These are phyloP conservation scores for Metschnikowia gelsemii DNA, from an alignment of 805 yeast species.

Conservation along the genomic window DNA sequence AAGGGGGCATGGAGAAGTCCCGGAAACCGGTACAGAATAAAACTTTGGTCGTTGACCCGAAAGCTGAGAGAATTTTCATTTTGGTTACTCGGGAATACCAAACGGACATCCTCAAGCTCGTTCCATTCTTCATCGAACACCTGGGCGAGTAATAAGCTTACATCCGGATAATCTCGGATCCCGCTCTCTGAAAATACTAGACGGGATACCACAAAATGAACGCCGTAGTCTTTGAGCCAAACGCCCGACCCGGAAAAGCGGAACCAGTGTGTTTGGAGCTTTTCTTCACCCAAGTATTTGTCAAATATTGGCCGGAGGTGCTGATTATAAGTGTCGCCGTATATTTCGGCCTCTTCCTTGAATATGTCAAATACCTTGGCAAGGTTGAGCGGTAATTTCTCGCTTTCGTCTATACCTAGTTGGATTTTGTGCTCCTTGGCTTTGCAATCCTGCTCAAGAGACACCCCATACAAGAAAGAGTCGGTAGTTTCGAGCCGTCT, in stretches of 20 bases:
- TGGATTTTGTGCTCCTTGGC: background rate
- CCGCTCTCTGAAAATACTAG: constrained; percentile 18
- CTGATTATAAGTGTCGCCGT: constrained; percentile 9
- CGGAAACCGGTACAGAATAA: constrained; percentile 12
- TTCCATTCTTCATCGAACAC: constrained; percentile 24
- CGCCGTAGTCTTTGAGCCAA: constrained; percentile 22
- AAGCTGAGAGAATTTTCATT: constrained; percentile 3
- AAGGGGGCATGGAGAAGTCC: constrained; percentile 15
- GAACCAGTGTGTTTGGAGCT: constrained; percentile 18
- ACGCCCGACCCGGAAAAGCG: constrained; percentile 24
- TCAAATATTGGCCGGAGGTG: constrained; percentile 9
- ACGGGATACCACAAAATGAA: constrained; percentile 23
- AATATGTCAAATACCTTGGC: constrained; percentile 4
- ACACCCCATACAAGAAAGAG: background rate
- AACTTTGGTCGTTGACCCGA: constrained; percentile 5
- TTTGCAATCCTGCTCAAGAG: constrained; percentile 3
- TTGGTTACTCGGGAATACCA: constrained; percentile 26
- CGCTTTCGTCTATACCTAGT: constrained; percentile 3
- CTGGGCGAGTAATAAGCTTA: constrained; percentile 21
- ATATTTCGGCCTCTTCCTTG: constrained; percentile 9
- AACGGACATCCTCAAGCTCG: constrained; percentile 21
- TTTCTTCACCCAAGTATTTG: constrained; percentile 5
- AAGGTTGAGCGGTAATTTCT: constrained; percentile 7
- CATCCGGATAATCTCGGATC: constrained; percentile 15
- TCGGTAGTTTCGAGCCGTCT: constrained; percentile 2